Evolutionary conservation across 1,139 yeast species (phyloP), one percentile per base, ranked within the genome.

Genomic region (Suhomyces yuchorum): DNA sequence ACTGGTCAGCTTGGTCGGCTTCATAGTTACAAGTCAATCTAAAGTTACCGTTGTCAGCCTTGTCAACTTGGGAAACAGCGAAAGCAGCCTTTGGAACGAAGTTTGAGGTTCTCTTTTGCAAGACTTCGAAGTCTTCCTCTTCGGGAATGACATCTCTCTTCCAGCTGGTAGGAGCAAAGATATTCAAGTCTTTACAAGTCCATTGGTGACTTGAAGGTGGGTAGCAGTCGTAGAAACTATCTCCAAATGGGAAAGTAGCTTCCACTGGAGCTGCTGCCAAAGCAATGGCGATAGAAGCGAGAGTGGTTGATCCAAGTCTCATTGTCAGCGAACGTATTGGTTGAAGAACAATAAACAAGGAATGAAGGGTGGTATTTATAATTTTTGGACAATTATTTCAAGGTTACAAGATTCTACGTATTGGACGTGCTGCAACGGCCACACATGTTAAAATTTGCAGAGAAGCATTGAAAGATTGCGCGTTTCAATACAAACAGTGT

Each of bases 61-160:
- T 54, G 37, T 52, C 54, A 20, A 59, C 65, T 40, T 58, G 59
- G 40, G 65, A 56, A 19, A 63, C 56, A 9, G 56, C 64, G 43
- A 62, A 49, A 20, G 62, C 65, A 42, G 65, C 67, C 48, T 56
- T 51, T 19, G 67, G 66, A 8, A 52, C 59, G 22, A 56, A 49
- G 22, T 42, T 40, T 20, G 50, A 54, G 12, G 8, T 60, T 68
- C 40, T 64, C 66, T 11, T 62, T 63, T 14, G 63, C 66, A 11
- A 57, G 60, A 43, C 30, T 2, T 56, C 62, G 9, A 62, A 70
- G 8, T 61, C 67, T 33, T 59, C 65, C 50, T 53, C 62, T 14
- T 56, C 59, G 7, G 57, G 63, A 3, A 57, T 59, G 3, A 49
- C 54, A 4, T 57, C 63, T 57, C 63, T 15, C 47, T 48, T 42